Evolutionary conservation across 805 yeast species (phyloP).

Genomic region (Saccharomycopsis fibuligera): DNA sequence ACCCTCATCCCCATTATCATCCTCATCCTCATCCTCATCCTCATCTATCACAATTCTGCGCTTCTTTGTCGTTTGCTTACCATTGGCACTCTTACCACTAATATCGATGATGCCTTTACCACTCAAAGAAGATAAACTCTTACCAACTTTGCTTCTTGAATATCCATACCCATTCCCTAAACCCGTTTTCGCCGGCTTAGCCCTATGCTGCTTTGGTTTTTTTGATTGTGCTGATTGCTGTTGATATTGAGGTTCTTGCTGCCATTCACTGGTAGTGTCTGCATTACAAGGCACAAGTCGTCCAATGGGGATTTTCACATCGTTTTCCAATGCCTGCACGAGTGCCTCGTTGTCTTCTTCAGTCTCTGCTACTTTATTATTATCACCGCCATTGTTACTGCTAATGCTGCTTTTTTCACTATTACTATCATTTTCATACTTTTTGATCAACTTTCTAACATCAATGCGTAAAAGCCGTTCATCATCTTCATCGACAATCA

Average conservation of each 20-base stretch:
- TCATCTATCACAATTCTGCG: too few species aligned
- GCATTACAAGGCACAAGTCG: background rate
- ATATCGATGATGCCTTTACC: background rate
- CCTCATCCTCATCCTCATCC: too few species aligned
- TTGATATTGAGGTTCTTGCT: too few species aligned
- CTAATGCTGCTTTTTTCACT: background rate
- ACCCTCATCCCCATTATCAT: too few species aligned
- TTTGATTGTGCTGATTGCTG: too few species aligned
- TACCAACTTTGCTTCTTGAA: background rate
- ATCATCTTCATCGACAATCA: conserved; percentile 27
- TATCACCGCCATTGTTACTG: too few species aligned
- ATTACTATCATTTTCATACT: background rate
- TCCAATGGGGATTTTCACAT: background rate
- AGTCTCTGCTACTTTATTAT: background rate
- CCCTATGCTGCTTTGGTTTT: background rate
- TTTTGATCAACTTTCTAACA: background rate
- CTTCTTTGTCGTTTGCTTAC: too few species aligned
- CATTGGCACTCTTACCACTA: too few species aligned
- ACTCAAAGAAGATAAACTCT: background rate
- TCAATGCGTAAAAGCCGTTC: conserved; percentile 24
- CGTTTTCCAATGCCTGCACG: background rate
- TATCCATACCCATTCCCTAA: background rate
- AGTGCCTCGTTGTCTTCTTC: background rate
- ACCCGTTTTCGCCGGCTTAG: background rate
- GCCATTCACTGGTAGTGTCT: background rate